Evolutionary conservation across 768 basidiomycete genomes (phyloP).

Genomic region (Leccinum disarticulatum): DNA sequence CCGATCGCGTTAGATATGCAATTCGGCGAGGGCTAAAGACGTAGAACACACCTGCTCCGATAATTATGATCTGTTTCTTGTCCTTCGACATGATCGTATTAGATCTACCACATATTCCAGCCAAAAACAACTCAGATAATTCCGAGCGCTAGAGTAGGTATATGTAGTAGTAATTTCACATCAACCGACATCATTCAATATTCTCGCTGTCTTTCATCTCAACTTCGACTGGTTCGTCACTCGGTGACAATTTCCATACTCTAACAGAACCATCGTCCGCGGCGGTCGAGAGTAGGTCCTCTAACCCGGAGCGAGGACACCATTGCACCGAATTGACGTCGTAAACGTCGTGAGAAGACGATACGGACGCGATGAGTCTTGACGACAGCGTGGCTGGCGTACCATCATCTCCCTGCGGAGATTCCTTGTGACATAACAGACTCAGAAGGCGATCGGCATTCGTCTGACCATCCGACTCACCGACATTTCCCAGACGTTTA

Average conservation of each 20-base stretch:
- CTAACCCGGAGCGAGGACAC: constrained; percentile 68
- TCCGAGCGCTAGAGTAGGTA: not conserved
- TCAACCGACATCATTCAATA: not conserved
- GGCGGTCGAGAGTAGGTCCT: constrained; percentile 72
- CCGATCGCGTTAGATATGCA: not conserved
- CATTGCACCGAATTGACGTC: constrained; percentile 87
- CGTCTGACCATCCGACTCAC: constrained; percentile 36
- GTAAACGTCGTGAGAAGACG: constrained; percentile 73
- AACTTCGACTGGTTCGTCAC: not conserved
- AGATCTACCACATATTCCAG: not conserved
- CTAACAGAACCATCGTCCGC: constrained; percentile 84
- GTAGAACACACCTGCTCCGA: constrained; percentile 39
- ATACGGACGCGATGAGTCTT: constrained; percentile 53
- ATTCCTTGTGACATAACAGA: constrained; percentile 15
- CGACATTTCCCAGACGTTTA: constrained; percentile 78
- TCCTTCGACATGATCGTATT: constrained; percentile 15
- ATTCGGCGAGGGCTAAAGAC: not conserved
- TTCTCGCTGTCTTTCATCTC: not conserved
- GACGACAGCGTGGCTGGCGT: constrained; percentile 32
- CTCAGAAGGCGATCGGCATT: constrained; percentile 1
- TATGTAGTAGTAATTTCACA: not conserved
- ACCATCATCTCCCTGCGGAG: constrained; percentile 6
- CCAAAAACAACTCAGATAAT: not conserved
- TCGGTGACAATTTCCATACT: constrained; percentile 63
- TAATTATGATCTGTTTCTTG: constrained; percentile 34